Evolutionary conservation across 2,329 filamentous ascomycete species (phyloP).

Genomic region (Clarireedia hainanense): DNA sequence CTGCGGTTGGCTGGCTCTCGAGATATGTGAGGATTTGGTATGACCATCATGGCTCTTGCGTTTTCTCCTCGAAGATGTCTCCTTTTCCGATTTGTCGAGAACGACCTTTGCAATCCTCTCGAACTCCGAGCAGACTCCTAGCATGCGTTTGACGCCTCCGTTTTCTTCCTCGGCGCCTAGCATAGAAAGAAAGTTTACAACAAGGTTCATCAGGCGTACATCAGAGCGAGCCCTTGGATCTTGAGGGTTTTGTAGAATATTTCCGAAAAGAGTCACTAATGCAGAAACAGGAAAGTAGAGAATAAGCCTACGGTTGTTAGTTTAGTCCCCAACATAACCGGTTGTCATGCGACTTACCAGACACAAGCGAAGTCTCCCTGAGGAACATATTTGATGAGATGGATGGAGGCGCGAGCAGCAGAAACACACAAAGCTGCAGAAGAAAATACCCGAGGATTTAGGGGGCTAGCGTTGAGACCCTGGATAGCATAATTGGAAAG

Average conservation of each 20-base stretch:
- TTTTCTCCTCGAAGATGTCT: slow-evolving; percentile 61
- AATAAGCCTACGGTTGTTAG: slow-evolving; percentile 57
- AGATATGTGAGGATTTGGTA: slow-evolving; percentile 14
- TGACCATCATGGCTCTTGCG: slow-evolving; percentile 60
- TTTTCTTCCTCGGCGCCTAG: slow-evolving; percentile 85
- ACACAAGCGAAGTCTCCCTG: slow-evolving; percentile 92
- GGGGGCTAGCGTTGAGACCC: slow-evolving; percentile 78
- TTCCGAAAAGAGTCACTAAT: slow-evolving; percentile 89
- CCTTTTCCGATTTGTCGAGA: slow-evolving; percentile 84
- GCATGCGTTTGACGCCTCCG: slow-evolving; percentile 86
- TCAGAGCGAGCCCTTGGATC: slow-evolving; percentile 84
- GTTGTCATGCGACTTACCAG: slow-evolving; percentile 54
- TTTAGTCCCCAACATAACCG: slow-evolving; percentile 1
- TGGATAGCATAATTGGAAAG: slow-evolving; percentile 93
- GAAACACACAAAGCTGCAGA: slow-evolving; percentile 89
- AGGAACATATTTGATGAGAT: slow-evolving; percentile 90
- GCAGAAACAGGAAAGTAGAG: slow-evolving; percentile 95
- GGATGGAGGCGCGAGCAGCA: slow-evolving; percentile 86
- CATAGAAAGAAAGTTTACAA: slow-evolving; percentile 86
- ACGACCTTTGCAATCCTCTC: slow-evolving; percentile 87
- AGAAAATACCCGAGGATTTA: slow-evolving; percentile 92
- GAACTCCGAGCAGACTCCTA: slow-evolving; percentile 91
- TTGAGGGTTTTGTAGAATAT: slow-evolving; percentile 90
- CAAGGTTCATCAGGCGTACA: slow-evolving; percentile 81
- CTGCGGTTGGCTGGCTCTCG: slow-evolving; percentile 13